Conservation (phyloP, 2,329 filamentous ascomycete species). For the Ceratocystis lukuohia region DNA sequence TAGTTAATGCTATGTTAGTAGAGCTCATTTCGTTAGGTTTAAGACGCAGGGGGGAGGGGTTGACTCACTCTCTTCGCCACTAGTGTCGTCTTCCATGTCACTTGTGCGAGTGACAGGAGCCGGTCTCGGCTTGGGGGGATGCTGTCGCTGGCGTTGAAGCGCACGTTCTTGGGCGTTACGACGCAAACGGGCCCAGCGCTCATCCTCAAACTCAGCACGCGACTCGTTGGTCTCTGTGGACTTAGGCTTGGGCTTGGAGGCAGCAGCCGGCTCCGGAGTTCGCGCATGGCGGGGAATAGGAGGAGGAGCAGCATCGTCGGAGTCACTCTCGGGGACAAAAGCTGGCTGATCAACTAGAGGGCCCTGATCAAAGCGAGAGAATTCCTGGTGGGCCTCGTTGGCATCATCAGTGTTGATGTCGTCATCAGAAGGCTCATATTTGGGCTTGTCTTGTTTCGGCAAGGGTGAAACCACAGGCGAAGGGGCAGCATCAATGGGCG, state of each 20-base stretch:
- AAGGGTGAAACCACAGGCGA: conserved; percentile 14
- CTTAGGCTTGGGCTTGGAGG: conserved; percentile 23
- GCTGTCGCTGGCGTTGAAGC: conserved; percentile 49
- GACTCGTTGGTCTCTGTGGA: conserved; percentile 23
- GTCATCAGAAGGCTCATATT: conserved; percentile 37
- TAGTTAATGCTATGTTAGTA: conserved; percentile 22
- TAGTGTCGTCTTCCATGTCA: conserved; percentile 74
- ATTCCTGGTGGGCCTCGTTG: conserved; percentile 45
- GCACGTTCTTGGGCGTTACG: conserved; percentile 84
- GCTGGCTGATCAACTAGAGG: conserved; percentile 77
- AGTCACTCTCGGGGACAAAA: conserved; percentile 50
- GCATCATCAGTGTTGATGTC: conserved; percentile 47
- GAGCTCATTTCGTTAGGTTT: neutral
- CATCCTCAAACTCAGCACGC: conserved; percentile 36
- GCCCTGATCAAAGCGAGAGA: conserved; percentile 69
- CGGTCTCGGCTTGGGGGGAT: conserved; percentile 35
- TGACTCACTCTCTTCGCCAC: conserved; percentile 79
- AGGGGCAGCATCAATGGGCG: conserved; percentile 13
- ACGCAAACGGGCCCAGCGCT: conserved; percentile 91
- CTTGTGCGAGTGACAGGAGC: conserved; percentile 4
- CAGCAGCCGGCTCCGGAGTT: conserved; percentile 21
- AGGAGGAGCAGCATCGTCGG: conserved; percentile 37
- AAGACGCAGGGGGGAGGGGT: neutral
- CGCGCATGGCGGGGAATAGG: conserved; percentile 36
- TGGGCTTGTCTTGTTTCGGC: conserved; percentile 24